Evolutionary conservation across 2,329 filamentous ascomycete species (phyloP).

Genomic region (Coniella lustricola): DNA sequence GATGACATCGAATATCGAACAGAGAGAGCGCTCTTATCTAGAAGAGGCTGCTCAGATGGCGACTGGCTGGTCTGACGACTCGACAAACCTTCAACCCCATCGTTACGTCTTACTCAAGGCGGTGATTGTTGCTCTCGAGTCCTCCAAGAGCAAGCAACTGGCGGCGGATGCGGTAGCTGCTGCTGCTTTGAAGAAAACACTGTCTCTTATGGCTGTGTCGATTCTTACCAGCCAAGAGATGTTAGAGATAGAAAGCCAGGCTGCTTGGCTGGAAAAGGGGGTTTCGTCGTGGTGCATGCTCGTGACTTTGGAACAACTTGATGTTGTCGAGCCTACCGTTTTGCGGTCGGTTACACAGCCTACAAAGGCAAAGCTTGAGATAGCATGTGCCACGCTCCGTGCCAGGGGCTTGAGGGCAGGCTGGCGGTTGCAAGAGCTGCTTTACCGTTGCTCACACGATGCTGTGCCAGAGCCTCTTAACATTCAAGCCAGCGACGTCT

Average conservation of each 20-base stretch:
- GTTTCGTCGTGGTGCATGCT: conserved; percentile 9
- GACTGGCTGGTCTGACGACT: conserved; percentile 1
- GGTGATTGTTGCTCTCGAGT: conserved; percentile 4
- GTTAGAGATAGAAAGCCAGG: background rate
- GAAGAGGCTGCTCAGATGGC: conserved; percentile 3
- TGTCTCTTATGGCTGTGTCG: conserved; percentile 1
- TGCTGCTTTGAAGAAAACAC: background rate
- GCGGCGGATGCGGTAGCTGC: background rate
- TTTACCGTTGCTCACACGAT: conserved; percentile 31
- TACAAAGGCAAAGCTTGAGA: conserved; percentile 12
- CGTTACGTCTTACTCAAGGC: conserved; percentile 8
- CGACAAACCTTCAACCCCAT: background rate
- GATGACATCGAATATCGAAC: conserved; percentile 16
- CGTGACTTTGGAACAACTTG: conserved; percentile 13
- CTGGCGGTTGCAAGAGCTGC: conserved; percentile 40
- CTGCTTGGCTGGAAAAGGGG: background rate
- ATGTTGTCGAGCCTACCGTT: conserved; percentile 15
- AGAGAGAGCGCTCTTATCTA: conserved; percentile 17
- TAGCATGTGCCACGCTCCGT: conserved; percentile 18
- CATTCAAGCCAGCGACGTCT: conserved; percentile 14
- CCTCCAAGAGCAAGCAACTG: conserved; percentile 2
- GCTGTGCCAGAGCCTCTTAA: conserved; percentile 27
- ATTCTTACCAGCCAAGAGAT: background rate
- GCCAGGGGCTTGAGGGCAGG: conserved; percentile 23
- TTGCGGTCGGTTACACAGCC: conserved; percentile 11